phyloP scores from a whole-genome alignment of 768 basidiomycete species.

The Leccinellum rugosiceps region DNA sequence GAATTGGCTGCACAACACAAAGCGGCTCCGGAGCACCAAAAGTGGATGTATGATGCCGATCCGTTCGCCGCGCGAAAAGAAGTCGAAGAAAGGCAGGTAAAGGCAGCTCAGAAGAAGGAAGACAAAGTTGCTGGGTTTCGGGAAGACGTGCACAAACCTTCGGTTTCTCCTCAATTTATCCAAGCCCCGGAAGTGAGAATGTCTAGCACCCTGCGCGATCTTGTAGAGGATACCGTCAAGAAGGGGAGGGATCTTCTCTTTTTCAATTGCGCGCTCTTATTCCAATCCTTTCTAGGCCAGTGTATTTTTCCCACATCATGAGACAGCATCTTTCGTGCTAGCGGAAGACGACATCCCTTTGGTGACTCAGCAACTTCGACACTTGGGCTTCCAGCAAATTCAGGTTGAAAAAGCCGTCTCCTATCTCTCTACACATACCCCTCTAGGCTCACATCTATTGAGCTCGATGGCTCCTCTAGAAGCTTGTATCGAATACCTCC shows the following conservation, averaged over 20 bases:
- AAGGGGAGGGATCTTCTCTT: slow-evolving; percentile 43
- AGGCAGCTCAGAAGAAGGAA: slow-evolving; percentile 47
- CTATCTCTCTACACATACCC: slow-evolving; percentile 56
- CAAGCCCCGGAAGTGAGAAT: slow-evolving; percentile 77
- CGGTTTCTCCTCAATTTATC: slow-evolving; percentile 38
- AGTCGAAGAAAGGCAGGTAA: slow-evolving; percentile 64
- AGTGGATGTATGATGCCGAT: slow-evolving; percentile 87
- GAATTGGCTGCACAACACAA: slow-evolving; percentile 71
- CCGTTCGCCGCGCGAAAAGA: slow-evolving; percentile 73
- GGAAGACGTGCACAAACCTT: slow-evolving; percentile 15
- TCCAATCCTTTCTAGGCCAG: slow-evolving; percentile 40
- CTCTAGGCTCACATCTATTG: slow-evolving; percentile 61
- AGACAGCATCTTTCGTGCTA: slow-evolving; percentile 34
- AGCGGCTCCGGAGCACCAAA: slow-evolving; percentile 59
- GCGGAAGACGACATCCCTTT: slow-evolving; percentile 39
- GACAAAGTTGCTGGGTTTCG: slow-evolving; percentile 16
- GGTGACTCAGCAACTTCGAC: slow-evolving; percentile 53
- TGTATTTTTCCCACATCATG: slow-evolving; percentile 44
- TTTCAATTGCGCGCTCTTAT: background rate
- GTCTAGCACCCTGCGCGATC: slow-evolving; percentile 69
- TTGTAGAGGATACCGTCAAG: slow-evolving; percentile 79
- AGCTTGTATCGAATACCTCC: slow-evolving; percentile 80
- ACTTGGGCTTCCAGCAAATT: slow-evolving; percentile 60
- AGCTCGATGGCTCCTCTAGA: slow-evolving; percentile 59
- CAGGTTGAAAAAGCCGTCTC: slow-evolving; percentile 53